Base-by-base conservation (phyloP, 2,329 filamentous ascomycete species). In the Aspergillus pseudoterreus region DNA sequence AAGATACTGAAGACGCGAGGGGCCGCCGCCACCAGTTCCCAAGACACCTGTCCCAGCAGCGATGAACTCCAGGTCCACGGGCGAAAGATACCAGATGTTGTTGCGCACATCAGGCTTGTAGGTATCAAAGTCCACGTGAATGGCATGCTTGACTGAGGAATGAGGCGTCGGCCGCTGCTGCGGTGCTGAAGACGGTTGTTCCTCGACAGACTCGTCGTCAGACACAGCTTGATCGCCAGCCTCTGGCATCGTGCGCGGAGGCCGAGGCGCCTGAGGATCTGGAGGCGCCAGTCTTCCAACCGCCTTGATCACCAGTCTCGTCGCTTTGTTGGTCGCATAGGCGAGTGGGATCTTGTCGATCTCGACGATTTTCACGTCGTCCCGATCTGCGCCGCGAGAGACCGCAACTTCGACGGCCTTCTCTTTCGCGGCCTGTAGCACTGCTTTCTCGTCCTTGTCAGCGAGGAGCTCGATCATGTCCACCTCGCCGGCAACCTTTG, bases 401-500 rank as follows among this genome's bases (percentile, higher is more conserved):
- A 62, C 55, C 1, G 63, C 63, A 43, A 51, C 53, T 22, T 64
- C 56, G 24, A 62, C 50, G 1, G 62, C 64, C 24, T 45, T 58
- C 19, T 50, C n/a, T 48, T 64, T 59, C 5, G 55, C 60, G 11
- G 54, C 43, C 32, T 65, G 60, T 1, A 64, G 39, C 12, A 64
- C 58, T 2, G 46, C 45, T 14, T 52, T 58, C 30, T 61, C 58
- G 32, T 59, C 56, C 27, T 56, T 53, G 14, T 56, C 71, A 19
- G 74, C 71, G 12, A 75, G 58, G 9, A 78, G 74, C 54, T 79
- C 72, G 14, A 82, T 76, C 1, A 76, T 66, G 50, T 83, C 80
- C 2, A 82, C 68, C 9, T 76, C 75, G 0, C 78, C 80, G 2
- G 76, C 75, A 0, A 82, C 76, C 48, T 79, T 79, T 3, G 78